Base-by-base conservation (phyloP, 345 rosid species). In the Boechera retrofracta region DNA sequence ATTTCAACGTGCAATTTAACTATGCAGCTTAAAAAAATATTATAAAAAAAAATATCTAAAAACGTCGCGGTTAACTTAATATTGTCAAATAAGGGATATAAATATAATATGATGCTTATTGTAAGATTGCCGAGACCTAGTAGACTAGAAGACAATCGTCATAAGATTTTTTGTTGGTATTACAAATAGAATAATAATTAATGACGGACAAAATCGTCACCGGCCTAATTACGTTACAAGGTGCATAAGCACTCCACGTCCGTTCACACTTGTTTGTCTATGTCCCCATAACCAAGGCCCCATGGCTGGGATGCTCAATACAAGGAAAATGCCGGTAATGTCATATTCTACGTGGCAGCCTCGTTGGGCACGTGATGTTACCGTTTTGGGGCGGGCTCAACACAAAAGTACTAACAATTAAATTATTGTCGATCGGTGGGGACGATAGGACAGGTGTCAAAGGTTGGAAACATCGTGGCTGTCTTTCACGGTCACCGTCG, bases 401-500 rank as follows among this genome's bases (percentile, higher is more conserved):
- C 45, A 32, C 15, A 49, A 51, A 72, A 39, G 44, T 73, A 44
- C 35, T 0, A 48, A 13, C 12, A 13, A 38, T 56, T 39, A 3
- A 21, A 42, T 39, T 54, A 55, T 35, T 53, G 44, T 44, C 0
- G 16, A 67, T 64, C 0, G 16, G 72, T 64, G 61, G 75, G 80
- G 51, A 53, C 61, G n/a, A 36, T 36, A 3, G 6, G 60, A 65
- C 80, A 77, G 67, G 71, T 77, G 80, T 77, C 80, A 35, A 18
- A 77, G 38, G 52, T n/a, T 11, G 32, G 26, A 35, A 38, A 61
- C 51, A 49, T 55, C 76, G 69, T 70, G 35, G 48, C 60, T 71
- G 71, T 77, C 76, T 71, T 76, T 77, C 80, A 45, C 71, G 35
- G 71, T 54, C 77, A 38, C 69, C 75, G 79, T 42, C 81, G 55